Base-by-base conservation (phyloP, 2,329 filamentous ascomycete species). In the Shiraia bambusicola region DNA sequence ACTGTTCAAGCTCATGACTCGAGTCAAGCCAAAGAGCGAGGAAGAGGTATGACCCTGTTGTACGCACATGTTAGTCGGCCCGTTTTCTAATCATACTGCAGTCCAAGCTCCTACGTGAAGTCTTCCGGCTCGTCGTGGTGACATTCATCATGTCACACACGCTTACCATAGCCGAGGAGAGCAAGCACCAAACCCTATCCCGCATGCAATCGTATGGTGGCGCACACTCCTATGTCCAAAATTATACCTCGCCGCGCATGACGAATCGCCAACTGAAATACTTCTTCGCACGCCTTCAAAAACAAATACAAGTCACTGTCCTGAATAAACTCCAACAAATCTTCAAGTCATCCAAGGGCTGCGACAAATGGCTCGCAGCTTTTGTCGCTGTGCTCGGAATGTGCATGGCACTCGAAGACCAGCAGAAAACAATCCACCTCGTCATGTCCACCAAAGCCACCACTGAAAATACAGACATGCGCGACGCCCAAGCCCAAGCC, bases 141-240 rank as follows among this genome's bases (percentile, higher is more conserved):
- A 76, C 73, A 1, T 75, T 72, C 52, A 76, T 76, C 45, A 75
- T 76, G 71, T 69, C 67, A 24, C 74, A 73, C 49, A 72, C 73
- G 4, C 56, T 76, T 24, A 73, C 69, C 27, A 71, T 77, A 17
- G 61, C 65, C 16, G 65, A 72, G 40, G 62, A 69, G 42, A 66
- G 61, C 17, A 67, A 71, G 16, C 50, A 50, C 13, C 43, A 56
- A 5, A 63, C 69, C 13, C 59, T 75, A n/a, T 54, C 57, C 16
- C 61, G 64, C 16, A 63, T 76, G 47, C 66, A 63, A 22, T 67
- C 67, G 14, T 66, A 65, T 34, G 48, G 50, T n/a, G 58, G 57
- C 15, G 61, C 54, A 6, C 47, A 54, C 17, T 45, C 57, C 27
- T 67, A 66, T 42, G 37, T 53, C 14, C 49, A 58, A 19, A 60